Evolutionary conservation across 2,329 filamentous ascomycete genomes (phyloP).

Genomic region (Thermomyces lanuginosus): DNA sequence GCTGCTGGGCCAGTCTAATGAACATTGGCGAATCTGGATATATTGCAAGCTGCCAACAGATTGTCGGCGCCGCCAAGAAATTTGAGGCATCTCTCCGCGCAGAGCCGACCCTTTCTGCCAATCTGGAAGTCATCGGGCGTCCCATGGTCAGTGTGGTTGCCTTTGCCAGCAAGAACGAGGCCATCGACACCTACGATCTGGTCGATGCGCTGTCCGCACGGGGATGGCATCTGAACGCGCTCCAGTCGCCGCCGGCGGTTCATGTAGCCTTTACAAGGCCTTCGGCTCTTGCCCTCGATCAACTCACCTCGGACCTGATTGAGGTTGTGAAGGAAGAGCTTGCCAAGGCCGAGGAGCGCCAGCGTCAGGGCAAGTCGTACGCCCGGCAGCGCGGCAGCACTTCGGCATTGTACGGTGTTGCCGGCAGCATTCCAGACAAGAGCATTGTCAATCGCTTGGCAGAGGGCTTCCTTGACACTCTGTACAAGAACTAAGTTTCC

Average conservation of each 20-base stretch:
- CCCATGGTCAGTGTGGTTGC: constrained; percentile 83
- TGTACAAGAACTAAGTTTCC: constrained; percentile 95
- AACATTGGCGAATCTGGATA: constrained; percentile 76
- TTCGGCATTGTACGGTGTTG: constrained; percentile 84
- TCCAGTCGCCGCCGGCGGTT: constrained; percentile 81
- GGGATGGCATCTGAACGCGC: constrained; percentile 90
- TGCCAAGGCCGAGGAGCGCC: constrained; percentile 60
- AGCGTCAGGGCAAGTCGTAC: constrained; percentile 40
- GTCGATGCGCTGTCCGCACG: constrained; percentile 69
- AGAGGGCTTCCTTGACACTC: constrained; percentile 74
- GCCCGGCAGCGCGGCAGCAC: constrained; percentile 47
- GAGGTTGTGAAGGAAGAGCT: constrained; percentile 48
- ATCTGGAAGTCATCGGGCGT: constrained; percentile 66
- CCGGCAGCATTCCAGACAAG: constrained; percentile 89
- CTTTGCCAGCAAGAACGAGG: constrained; percentile 52
- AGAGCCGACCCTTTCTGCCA: constrained; percentile 49
- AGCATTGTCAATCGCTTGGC: constrained; percentile 82
- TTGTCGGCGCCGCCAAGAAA: constrained; percentile 73
- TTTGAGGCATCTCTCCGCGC: constrained; percentile 59
- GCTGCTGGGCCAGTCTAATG: constrained; percentile 90
- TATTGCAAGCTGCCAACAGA: constrained; percentile 67
- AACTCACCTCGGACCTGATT: constrained; percentile 53
- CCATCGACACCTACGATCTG: constrained; percentile 86
- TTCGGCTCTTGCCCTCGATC: constrained; percentile 64
- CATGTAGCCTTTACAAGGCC: constrained; percentile 89